A percentile compares a stretch with the other conserved stretches of the same genome.
phyloP scores from a whole-genome alignment of 345 rosid species.

The Bruguiera parviflora region DNA sequence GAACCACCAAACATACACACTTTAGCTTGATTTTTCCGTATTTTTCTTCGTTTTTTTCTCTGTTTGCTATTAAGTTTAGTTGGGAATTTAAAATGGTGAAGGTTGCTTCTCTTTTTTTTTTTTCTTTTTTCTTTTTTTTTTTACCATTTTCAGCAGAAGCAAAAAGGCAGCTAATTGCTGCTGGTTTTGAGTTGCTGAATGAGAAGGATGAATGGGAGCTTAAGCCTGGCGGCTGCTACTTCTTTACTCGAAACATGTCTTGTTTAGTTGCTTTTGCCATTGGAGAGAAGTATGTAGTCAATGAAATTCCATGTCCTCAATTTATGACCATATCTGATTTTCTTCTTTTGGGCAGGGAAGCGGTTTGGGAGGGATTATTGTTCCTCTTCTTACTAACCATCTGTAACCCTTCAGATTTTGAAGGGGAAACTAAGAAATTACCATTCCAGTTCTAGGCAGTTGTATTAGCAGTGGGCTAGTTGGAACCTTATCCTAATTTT shows the following conservation, averaged over 20 bases:
- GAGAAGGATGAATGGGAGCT: slow-evolving; percentile 89
- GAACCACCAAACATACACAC: too few species aligned
- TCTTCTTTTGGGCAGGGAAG: background rate
- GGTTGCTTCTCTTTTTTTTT: background rate
- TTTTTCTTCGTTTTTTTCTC: background rate
- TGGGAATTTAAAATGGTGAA: background rate
- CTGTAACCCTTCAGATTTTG: too few species aligned
- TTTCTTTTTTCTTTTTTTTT: background rate
- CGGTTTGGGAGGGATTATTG: too few species aligned
- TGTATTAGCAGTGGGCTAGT: background rate
- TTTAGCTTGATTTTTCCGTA: background rate
- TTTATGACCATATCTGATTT: background rate
- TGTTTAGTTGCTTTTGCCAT: slow-evolving; percentile 89
- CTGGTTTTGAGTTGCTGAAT: slow-evolving; percentile 65
- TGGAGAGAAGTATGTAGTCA: slow-evolving; percentile 69
- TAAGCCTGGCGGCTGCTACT: slow-evolving; percentile 87
- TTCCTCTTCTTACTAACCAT: too few species aligned
- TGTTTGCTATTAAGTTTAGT: background rate
- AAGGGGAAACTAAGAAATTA: too few species aligned
- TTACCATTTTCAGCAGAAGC: slow-evolving; percentile 62
- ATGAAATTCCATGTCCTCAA: background rate
- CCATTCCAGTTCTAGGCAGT: too few species aligned
- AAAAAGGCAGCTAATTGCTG: slow-evolving; percentile 58
- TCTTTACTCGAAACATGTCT: slow-evolving; percentile 93
- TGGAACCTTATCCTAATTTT: slow-evolving; percentile 20